These are phyloP conservation scores for Colletotrichum sp. DNA, from an alignment of 2,329 filamentous ascomycete genomes.

Conservation along the genomic window DNA sequence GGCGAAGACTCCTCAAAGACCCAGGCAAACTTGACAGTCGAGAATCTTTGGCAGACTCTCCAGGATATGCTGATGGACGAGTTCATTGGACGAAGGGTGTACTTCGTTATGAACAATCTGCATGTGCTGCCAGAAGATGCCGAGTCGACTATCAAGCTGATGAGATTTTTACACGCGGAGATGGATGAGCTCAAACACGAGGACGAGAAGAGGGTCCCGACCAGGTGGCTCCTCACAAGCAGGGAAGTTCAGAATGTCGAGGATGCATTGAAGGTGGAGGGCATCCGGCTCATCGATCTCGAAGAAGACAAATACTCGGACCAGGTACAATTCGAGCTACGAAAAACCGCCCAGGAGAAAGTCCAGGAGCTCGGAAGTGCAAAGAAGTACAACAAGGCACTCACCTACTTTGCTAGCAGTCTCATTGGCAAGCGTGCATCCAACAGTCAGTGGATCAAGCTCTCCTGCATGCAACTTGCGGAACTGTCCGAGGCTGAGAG, in stretches of 20 bases:
- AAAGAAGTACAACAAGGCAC: conserved; percentile 45
- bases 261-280: conserved; percentile 30
- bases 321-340: conserved; percentile 38
- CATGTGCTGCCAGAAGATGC: conserved; percentile 38
- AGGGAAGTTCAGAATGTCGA: conserved; percentile 29
- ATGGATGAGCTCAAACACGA: conserved; percentile 25
- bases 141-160: conserved; percentile 35
- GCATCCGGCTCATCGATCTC: conserved; percentile 37
- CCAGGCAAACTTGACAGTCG: conserved; percentile 34
- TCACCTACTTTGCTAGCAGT: conserved; percentile 45
- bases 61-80: conserved; percentile 45
- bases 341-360: conserved; percentile 39
- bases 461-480: conserved; percentile 44
- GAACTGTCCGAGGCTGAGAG: conserved; percentile 38
- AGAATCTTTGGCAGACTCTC: conserved; percentile 44
- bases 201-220: conserved; percentile 25
- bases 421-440: conserved; percentile 44
- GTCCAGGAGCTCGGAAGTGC: conserved; percentile 33
- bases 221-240: conserved; percentile 46
- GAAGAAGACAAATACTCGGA: conserved; percentile 40
- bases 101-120: conserved; percentile 46
- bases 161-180: conserved; percentile 34
- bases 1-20: conserved; percentile 29
- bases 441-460: conserved; percentile 49
- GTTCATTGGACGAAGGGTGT: conserved; percentile 37